Conservation (phyloP, 2,329 filamentous ascomycete genomes). For the Colletotrichum sp. region DNA sequence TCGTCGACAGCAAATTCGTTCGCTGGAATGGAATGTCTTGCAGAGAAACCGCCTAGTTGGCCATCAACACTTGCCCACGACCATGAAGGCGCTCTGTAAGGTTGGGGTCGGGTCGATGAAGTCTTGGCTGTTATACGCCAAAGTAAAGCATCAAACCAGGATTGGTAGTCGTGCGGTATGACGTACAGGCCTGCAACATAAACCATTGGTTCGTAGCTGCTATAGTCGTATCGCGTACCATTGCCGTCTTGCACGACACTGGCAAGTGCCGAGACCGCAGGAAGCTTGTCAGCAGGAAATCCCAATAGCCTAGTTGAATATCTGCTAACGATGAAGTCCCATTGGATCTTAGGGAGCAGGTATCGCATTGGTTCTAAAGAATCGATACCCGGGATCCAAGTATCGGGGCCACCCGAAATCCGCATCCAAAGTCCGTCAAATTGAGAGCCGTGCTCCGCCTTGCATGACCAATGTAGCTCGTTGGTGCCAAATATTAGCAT, state of each 20-base stretch:
- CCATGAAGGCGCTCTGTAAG: background rate
- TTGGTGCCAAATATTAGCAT: background rate
- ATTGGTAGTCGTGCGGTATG: background rate
- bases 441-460: background rate
- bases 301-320: too few relatives aligned
- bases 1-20: background rate
- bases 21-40: too few relatives aligned
- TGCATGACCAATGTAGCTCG: background rate
- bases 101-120: background rate
- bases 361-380: too few relatives aligned
- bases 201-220: too few relatives aligned
- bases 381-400: too few relatives aligned
- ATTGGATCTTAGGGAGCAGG: too few relatives aligned
- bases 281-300: background rate
- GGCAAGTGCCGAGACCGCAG: background rate
- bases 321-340: too few relatives aligned
- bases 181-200: background rate
- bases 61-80: background rate
- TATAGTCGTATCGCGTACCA: too few relatives aligned
- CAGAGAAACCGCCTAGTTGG: too few relatives aligned
- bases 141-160: background rate
- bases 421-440: background rate
- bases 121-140: fast-evolving
- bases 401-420: background rate
- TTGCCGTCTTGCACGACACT: background rate